These are phyloP conservation scores for Anisodus tanguticus DNA, from an alignment of 257 asterid species.

Conservation along the genomic window DNA sequence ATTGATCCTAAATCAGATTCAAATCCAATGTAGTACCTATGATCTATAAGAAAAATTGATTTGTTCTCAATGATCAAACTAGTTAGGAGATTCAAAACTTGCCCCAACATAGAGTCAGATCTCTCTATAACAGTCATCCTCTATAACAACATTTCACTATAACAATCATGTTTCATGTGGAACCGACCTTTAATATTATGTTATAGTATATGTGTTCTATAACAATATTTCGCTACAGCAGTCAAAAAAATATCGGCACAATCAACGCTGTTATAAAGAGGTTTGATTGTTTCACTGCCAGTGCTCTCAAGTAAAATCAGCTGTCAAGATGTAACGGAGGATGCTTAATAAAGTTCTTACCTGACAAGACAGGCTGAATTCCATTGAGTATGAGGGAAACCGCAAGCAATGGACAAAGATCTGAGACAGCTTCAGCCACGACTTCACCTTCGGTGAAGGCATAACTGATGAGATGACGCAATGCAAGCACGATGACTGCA, in stretches of 20 bases:
- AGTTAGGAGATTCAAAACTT: background rate
- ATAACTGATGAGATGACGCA: slow-evolving; percentile 62
- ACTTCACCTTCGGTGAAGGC: slow-evolving; percentile 47
- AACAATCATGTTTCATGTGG: no score
- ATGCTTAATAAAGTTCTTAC: slow-evolving; percentile 17
- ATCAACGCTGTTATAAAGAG: no score
- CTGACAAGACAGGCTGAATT: slow-evolving; percentile 44
- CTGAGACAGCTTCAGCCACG: slow-evolving; percentile 43
- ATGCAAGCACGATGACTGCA: slow-evolving; percentile 34
- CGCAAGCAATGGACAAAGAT: slow-evolving; percentile 42
- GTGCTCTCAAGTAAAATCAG: background rate
- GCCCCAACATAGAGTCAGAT: no score
- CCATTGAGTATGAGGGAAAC: slow-evolving; percentile 40
- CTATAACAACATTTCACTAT: no score
- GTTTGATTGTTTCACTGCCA: no score
- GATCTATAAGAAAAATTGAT: background rate
- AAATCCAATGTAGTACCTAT: background rate
- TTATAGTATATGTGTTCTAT: no score
- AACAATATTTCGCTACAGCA: no score
- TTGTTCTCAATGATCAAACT: background rate
- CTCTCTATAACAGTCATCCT: no score
- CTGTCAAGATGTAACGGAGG: background rate
- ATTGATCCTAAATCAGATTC: background rate
- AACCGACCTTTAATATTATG: no score
- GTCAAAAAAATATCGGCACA: no score